Evolutionary conservation across 257 asterid species (phyloP).

Genomic region (Cruciata laevipes): DNA sequence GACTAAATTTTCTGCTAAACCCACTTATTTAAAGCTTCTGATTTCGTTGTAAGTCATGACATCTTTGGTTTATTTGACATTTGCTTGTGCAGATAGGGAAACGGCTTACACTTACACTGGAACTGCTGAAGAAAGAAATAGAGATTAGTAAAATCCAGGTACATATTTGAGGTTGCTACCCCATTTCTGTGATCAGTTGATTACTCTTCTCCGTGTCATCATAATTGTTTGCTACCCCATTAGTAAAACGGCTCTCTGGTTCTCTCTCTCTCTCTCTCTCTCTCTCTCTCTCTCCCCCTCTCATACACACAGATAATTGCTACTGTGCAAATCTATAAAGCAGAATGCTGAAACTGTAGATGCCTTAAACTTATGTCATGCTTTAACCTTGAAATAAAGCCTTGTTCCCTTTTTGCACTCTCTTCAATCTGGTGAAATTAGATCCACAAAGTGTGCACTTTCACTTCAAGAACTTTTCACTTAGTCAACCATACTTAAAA

Average conservation of each 20-base stretch:
- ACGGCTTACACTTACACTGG: constrained; percentile 77
- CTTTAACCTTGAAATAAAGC: neutral
- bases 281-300: constrained; percentile 22
- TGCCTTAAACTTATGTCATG: neutral
- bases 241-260: constrained; percentile 97
- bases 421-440: constrained; percentile 1
- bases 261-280: too few species aligned
- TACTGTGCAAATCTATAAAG: neutral
- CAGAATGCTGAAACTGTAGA: neutral
- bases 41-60: neutral
- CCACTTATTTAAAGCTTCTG: neutral
- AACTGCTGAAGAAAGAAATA: constrained; percentile 95
- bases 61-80: neutral
- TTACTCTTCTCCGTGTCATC: neutral
- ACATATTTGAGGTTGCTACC: constrained; percentile 9
- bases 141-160: constrained; percentile 99
- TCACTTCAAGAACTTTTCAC: neutral
- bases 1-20: neutral
- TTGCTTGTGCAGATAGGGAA: constrained; percentile 53
- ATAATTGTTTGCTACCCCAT: constrained; percentile 25
- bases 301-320: neutral
- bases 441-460: neutral
- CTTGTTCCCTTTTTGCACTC: neutral
- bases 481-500: neutral
- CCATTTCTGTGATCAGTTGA: constrained; percentile 4